phyloP scores from a whole-genome alignment of 1,139 yeast species.

The Lodderomyces theae region DNA sequence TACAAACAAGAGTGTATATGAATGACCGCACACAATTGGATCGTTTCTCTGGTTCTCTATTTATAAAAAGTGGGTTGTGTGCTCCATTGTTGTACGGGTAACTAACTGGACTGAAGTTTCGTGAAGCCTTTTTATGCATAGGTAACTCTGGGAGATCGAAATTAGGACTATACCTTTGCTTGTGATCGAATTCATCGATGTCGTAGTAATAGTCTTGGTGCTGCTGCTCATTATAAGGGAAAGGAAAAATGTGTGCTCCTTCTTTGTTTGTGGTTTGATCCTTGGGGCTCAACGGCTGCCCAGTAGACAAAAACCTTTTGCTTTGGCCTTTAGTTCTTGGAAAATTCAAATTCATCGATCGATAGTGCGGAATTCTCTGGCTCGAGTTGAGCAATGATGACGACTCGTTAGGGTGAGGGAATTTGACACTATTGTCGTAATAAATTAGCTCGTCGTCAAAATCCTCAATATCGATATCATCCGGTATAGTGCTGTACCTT shows the following conservation, averaged over 20 bases:
- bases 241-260: constrained; percentile 35
- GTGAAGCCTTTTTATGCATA: constrained; percentile 11
- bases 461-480: constrained; percentile 65
- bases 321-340: constrained; percentile 27
- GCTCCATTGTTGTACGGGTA: neutral
- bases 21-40: constrained; percentile 43
- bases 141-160: constrained; percentile 19
- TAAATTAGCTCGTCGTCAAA: constrained; percentile 56
- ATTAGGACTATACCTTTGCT: constrained; percentile 18
- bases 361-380: constrained; percentile 41
- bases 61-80: neutral
- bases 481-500: constrained; percentile 69
- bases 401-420: constrained; percentile 25
- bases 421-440: constrained; percentile 33
- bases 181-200: constrained; percentile 44
- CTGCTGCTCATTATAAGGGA: constrained; percentile 51
- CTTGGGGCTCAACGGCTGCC: constrained; percentile 21
- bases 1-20: constrained; percentile 55
- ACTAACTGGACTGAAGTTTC: constrained; percentile 7
- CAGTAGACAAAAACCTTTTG: constrained; percentile 39
- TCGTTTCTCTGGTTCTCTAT: constrained; percentile 17
- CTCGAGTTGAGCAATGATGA: constrained; percentile 32
- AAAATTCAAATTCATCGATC: constrained; percentile 40
- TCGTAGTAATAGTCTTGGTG: constrained; percentile 35
- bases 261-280: constrained; percentile 9